Evolutionary conservation across 805 yeast species (phyloP), one percentile per base, ranked within the genome.

Genomic region (Debaryomyces maramus): DNA sequence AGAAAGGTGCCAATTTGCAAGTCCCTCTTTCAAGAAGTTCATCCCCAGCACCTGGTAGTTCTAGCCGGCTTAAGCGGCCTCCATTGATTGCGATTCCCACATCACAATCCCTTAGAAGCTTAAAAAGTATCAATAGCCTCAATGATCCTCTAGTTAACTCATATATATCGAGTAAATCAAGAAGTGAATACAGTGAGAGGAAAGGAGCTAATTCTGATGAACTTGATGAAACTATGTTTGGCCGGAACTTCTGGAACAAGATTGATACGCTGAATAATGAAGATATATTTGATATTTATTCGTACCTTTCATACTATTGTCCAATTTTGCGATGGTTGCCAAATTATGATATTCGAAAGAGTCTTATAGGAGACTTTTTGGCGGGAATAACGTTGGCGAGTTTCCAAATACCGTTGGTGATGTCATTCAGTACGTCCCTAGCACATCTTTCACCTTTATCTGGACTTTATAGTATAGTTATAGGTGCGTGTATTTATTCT

Each of bases 381-480:
- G 69, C 69, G 8, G 67, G 69, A 0, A 34, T 60, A 3, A 57
- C 67, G 16, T 44, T 63, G 19, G 63, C 67, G 5, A 55, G 61
- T 20, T 63, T 63, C 47, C 69, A 62, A 47, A 57, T 62, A 28
- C 68, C 68, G 7, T 47, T 62, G 23, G 63, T 82, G 75, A 73
- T 83, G 75, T 78, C 85, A 2, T 85, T 85, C 53, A 93, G 96
- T 3, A 82, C 88, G 0, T 82, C 95, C 0, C 70, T 89, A 32
- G 95, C 96, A 2, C 88, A 83, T 51, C 83, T 88, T 9, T 91
- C 93, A 8, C 87, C 96, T 0, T 60, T 84, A 2, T 79, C 85
- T 47, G 97, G 97, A 0, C 67, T 90, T 6, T 77, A 82, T 47
- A 87, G 89, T 0, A 72, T 88, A 34, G 81, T 87, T 1, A 69